These are phyloP conservation scores for Otatea glauca DNA, from an alignment of 176 grass and related monocot genomes.

Conservation along the genomic window DNA sequence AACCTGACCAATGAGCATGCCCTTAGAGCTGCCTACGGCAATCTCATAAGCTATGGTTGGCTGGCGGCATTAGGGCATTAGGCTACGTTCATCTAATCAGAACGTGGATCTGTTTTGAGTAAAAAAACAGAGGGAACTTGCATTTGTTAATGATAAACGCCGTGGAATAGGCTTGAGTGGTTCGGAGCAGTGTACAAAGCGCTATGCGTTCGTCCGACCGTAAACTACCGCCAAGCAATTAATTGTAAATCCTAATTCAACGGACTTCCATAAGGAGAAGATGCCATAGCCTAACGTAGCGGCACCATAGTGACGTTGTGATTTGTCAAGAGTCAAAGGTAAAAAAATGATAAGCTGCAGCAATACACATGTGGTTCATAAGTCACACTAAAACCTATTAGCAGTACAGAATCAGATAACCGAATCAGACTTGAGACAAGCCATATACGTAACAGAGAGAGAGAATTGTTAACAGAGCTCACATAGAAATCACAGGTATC, in stretches of 20 bases:
- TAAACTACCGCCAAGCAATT: not conserved
- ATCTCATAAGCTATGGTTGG: not conserved
- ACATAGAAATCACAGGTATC: not conserved
- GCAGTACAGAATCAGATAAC: slow-evolving; percentile 9
- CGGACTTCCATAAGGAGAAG: not conserved
- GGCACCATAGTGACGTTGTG: not conserved
- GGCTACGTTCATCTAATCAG: not conserved
- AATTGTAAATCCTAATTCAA: not conserved
- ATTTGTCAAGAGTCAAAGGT: not conserved
- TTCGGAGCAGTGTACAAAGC: not conserved
- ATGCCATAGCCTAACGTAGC: too few species aligned
- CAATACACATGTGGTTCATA: not conserved
- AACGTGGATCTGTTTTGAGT: not conserved
- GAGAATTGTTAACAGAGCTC: slow-evolving; percentile 27
- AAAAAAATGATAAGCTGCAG: not conserved
- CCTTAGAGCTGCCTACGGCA: not conserved
- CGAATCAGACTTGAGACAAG: not conserved
- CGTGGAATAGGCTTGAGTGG: not conserved
- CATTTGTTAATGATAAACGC: not conserved
- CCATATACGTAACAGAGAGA: not conserved
- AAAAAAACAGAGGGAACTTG: not conserved
- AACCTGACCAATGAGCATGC: not conserved
- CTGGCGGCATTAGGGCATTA: not conserved
- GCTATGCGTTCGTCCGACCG: not conserved
- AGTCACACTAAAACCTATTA: not conserved